Evolutionary conservation across 768 basidiomycete genomes (phyloP), one percentile per base, ranked within the genome.

Genomic region (Podaxis sp.): DNA sequence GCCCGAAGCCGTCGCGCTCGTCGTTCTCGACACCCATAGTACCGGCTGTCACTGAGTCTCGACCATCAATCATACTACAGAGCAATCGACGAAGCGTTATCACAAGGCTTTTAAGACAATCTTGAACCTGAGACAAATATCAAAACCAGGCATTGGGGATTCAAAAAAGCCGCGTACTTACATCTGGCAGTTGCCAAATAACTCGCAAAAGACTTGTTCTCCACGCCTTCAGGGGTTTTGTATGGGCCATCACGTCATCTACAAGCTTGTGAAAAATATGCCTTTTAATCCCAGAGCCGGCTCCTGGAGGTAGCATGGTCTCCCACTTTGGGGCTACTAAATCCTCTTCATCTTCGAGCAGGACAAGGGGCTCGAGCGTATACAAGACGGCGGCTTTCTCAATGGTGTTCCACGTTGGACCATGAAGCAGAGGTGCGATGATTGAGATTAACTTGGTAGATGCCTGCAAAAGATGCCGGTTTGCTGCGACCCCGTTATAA

Each of bases 101-200:
- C 48, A 66, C 64, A 6, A 77, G 63, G 2, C 61, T 55, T 6
- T 55, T 63, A 40, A 80, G 76, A 14, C 70, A 67, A 60, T 82
- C 81, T 67, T 87, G 86, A 25, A 87, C 76, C 89, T 91, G 16
- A 36, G 55, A 54, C 32, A 16, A 40, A 25, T 18, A 40, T 54
- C 10, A 25, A 47, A n/a, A 53, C 4, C 9, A 13, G 5, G 23
- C 3, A 48, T 23, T 23, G 21, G 9, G 21, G 47, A 23, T 2
- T 37, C 5, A 53, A 32, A 9, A 32, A 18, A 44, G 51, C 48
- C 44, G 18, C 40, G 4, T n/a, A 40, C 21, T 61, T 64, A 93
- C 93, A 65, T 92, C 90, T 47, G 77, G 66, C 61, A 82, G 83
- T 61, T 84, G 83, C 84, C 92, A 93, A 25, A 93, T 70, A 6